Percentiles rank a stretch among this genome's conserved stretches.
Conservation (phyloP, 2,329 filamentous ascomycete species). For the Aspergillus fischeri region DNA sequence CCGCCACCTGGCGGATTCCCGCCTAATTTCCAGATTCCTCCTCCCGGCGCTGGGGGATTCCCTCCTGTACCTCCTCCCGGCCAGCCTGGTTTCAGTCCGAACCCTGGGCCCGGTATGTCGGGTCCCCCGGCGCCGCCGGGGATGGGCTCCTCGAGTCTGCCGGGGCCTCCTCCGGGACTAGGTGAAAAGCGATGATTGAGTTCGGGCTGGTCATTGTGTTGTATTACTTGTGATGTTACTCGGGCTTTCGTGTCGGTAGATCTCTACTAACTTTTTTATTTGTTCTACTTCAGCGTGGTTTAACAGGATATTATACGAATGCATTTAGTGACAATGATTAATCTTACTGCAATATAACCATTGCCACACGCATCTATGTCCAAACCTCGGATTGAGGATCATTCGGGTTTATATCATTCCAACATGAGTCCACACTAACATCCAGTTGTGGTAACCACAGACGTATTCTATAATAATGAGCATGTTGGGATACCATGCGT, state of each 20-base stretch:
- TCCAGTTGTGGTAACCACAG: too few species aligned
- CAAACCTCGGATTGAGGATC: too few species aligned
- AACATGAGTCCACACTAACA: neutral
- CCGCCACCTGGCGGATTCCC: constrained; percentile 42
- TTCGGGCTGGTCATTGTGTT: neutral
- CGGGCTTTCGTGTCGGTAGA: neutral
- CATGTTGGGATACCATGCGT: constrained; percentile 4
- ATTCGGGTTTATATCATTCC: neutral
- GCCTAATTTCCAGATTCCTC: constrained; percentile 20
- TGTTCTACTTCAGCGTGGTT: neutral
- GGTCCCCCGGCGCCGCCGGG: constrained; percentile 30
- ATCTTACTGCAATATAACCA: too few species aligned
- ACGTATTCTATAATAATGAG: neutral
- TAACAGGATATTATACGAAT: neutral
- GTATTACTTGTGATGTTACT: neutral
- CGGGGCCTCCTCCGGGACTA: constrained; percentile 25
- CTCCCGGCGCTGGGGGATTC: constrained; percentile 26
- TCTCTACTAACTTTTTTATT: neutral
- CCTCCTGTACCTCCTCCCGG: constrained; percentile 30
- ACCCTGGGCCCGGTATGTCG: constrained; percentile 23
- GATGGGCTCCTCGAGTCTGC: constrained; percentile 13
- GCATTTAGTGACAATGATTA: neutral
- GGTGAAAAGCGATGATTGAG: constrained; percentile 26
- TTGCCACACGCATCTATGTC: too few species aligned
- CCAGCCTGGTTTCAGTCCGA: constrained; percentile 25